These are phyloP conservation scores for Filobasidium floriforme DNA, from an alignment of 768 basidiomycete species.

Conservation along the genomic window DNA sequence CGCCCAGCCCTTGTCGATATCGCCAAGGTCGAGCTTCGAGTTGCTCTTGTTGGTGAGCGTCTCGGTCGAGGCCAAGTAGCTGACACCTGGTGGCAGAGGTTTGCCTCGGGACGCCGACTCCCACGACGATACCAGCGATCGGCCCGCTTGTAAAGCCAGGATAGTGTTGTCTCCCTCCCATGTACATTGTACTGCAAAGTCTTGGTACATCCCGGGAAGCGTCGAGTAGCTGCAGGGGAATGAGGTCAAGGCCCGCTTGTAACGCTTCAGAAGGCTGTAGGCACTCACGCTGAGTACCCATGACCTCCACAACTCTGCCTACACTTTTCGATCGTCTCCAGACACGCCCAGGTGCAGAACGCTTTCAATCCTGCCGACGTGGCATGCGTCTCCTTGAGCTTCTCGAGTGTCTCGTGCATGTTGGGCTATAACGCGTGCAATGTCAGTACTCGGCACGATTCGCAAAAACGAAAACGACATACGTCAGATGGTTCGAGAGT, in stretches of 20 bases:
- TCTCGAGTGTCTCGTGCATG: conserved; percentile 45
- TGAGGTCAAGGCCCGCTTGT: conserved; percentile 3
- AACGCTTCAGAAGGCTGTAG: background rate
- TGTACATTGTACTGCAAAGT: conserved; percentile 47
- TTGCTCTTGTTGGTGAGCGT: conserved; percentile 40
- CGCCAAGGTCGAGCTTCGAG: conserved; percentile 39
- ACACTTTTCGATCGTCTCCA: conserved; percentile 49
- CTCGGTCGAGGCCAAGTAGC: conserved; percentile 44
- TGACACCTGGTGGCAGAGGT: conserved; percentile 45
- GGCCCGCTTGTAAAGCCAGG: conserved; percentile 44
- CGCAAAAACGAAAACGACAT: conserved; percentile 21
- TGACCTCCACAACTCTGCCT: conserved; percentile 48
- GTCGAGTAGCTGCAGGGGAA: conserved; percentile 35
- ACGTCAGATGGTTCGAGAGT: conserved; percentile 44
- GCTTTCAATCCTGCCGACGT: conserved; percentile 49
- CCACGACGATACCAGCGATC: conserved; percentile 43
- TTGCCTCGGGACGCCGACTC: conserved; percentile 45
- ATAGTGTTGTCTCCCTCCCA: conserved; percentile 50
- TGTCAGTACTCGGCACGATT: background rate
- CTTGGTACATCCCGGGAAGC: conserved; percentile 45
- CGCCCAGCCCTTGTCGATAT: conserved; percentile 46
- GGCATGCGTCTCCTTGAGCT: conserved; percentile 49
- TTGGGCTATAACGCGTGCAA: conserved; percentile 31
- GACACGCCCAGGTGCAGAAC: conserved; percentile 49
- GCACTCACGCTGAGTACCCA: conserved; percentile 46